Conservation (phyloP, 805 yeast genomes). For the Lipomyces sp. region DNA sequence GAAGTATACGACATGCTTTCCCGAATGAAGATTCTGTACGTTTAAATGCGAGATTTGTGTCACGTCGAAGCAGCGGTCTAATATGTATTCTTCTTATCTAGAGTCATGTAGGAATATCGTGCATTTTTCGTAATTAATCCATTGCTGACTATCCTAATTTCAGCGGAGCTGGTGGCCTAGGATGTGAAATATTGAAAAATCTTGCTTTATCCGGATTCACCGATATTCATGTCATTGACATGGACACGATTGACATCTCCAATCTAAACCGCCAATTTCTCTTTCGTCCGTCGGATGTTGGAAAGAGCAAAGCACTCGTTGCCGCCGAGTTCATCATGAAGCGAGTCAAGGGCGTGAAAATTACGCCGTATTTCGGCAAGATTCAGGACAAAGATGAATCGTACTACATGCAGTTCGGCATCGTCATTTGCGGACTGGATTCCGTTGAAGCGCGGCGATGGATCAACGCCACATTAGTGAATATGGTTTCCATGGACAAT, state of each 20-base stretch:
- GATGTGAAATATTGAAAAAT: conserved; percentile 75
- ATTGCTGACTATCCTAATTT: no score
- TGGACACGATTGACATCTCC: conserved; percentile 79
- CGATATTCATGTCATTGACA: conserved; percentile 66
- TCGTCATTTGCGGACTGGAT: conserved; percentile 85
- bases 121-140: no score
- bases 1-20: conserved; percentile 33
- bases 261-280: conserved; percentile 75
- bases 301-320: conserved; percentile 60
- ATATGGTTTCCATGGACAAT: conserved; percentile 53
- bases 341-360: conserved; percentile 42
- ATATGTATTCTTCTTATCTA: neutral
- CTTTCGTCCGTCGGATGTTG: conserved; percentile 58
- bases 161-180: conserved; percentile 81
- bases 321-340: conserved; percentile 57
- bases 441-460: conserved; percentile 86
- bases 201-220: conserved; percentile 67
- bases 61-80: neutral
- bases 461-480: conserved; percentile 70
- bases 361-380: conserved; percentile 48
- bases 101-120: conserved; percentile 21
- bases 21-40: conserved; percentile 39
- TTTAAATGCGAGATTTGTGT: neutral
- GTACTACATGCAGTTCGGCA: conserved; percentile 64
- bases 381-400: conserved; percentile 61